These are phyloP conservation scores for Psidium friedrichsthalianum DNA, from an alignment of 345 rosid genomes.

Conservation along the genomic window DNA sequence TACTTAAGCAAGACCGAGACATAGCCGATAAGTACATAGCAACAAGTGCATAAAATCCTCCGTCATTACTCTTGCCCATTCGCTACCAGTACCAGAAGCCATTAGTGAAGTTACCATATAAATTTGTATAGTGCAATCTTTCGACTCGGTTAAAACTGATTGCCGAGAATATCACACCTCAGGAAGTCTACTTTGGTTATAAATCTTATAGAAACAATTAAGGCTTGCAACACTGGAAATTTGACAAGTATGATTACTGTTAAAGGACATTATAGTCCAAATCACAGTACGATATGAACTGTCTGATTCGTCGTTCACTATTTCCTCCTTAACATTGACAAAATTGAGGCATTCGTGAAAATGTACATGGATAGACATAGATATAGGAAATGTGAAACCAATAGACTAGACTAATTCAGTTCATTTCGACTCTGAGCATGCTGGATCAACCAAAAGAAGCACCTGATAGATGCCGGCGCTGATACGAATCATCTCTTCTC, in stretches of 20 bases:
- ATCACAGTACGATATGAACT: background rate
- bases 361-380: background rate
- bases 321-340: background rate
- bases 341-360: background rate
- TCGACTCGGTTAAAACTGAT: background rate
- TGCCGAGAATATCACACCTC: background rate
- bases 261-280: background rate
- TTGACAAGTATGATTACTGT: background rate
- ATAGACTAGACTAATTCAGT: background rate
- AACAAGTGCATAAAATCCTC: background rate
- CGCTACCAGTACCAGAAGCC: background rate
- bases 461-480: conserved; percentile 33
- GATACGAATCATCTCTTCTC: conserved; percentile 17
- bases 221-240: background rate
- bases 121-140: background rate
- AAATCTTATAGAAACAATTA: background rate
- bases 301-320: background rate
- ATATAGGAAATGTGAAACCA: background rate
- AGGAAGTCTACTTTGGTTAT: background rate
- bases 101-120: accelerated
- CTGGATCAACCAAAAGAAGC: background rate
- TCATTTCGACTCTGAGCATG: background rate
- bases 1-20: background rate
- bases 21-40: background rate
- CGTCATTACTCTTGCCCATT: background rate